A percentile compares a stretch with the other conserved stretches of the same genome.
These are phyloP conservation scores for Backusella sp. DNA, from an alignment of 192 early-diverging fungal species.

Conservation along the genomic window DNA sequence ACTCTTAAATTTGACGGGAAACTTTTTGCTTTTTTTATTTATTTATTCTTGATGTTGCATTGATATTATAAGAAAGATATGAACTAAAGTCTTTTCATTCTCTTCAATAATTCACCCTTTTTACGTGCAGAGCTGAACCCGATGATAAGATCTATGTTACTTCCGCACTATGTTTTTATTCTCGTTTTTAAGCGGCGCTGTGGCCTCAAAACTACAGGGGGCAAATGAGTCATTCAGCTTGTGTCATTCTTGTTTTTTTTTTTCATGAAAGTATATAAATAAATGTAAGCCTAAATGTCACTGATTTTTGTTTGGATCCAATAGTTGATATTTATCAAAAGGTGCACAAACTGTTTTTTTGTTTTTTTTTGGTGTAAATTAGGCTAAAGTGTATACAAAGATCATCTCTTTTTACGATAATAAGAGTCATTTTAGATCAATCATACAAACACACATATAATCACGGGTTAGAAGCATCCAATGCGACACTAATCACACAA, in stretches of 20 bases:
- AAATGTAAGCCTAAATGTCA: background rate
- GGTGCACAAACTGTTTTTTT: background rate
- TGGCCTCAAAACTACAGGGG: background rate
- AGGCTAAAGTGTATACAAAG: background rate
- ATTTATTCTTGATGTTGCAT: background rate
- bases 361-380: background rate
- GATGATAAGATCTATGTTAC: slow-evolving; percentile 4
- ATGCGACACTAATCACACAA: background rate
- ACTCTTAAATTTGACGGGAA: no score
- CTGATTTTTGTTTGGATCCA: no score
- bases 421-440: background rate
- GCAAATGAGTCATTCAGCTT: slow-evolving; percentile 1
- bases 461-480: background rate
- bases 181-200: background rate
- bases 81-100: background rate
- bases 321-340: background rate
- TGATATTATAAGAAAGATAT: background rate
- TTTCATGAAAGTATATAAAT: background rate
- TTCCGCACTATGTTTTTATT: background rate
- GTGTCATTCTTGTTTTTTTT: background rate
- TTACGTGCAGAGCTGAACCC: background rate
- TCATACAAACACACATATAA: background rate
- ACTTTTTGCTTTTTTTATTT: background rate
- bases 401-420: background rate
- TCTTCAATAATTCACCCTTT: background rate